Evolutionary conservation across 306 rosid species (phyloP), one percentile per base, ranked within the genome.

Genomic region (Dalbergia cochinchinensis): DNA sequence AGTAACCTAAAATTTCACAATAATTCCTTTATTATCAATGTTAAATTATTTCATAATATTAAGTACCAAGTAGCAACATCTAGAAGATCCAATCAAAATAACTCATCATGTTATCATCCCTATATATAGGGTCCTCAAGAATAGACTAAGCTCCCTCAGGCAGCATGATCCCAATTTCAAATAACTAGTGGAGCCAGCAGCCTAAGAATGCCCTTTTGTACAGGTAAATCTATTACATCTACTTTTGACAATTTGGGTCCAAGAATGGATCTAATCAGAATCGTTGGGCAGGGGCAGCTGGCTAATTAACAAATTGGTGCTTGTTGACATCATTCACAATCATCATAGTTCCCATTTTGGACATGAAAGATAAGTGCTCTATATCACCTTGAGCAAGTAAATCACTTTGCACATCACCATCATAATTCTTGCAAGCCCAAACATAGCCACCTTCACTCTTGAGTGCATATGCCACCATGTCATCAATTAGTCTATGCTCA

Each of bases 401-500:
- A 90, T 95, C 99, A 84, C 99, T 95, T 83, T 84, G 97, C 66
- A 95, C 98, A 66, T 95, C 99, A 60, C 99, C 99, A 77, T 95
- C 99, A 78, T 95, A 95, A 87, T 95, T 95, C 83, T 95, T 95
- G 88, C 99, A 95, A 76, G 99, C 99, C 98, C 99, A 95, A 63
- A 95, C 96, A 89, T 95, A 95, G 76, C 99, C 99, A 35, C 99
- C 99, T 83, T 95, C 98, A 71, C 98, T 95, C 87, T 95, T 95
- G 47, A 95, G 12, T 69, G 81, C 98, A 87, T 95, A 93, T 45
- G 99, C 99, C 72, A 95, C 99, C 99, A 95, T 95, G 86, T 95
- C 99, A 87, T 95, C 99, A 84, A 95, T 95, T 82, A 95, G 88
- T 80, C 99, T 91, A 80, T 95, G 99, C 80, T 95, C 99, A 77